Evolutionary conservation across 148 eudicot species (phyloP).

Genomic region (Camellia japonica): DNA sequence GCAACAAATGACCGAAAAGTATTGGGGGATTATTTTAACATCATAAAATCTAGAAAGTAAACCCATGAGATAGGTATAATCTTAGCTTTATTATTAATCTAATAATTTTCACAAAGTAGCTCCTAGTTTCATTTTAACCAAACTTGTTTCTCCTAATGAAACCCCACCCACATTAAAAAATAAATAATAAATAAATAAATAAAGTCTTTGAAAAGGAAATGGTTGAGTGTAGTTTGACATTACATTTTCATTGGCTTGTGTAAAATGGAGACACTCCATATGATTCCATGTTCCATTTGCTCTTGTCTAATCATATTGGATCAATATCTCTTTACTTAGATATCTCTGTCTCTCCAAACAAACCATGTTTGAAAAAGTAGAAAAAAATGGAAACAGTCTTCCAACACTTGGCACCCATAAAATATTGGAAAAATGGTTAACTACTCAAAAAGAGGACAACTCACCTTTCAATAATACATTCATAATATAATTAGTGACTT

Average conservation of each 20-base stretch:
- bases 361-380: not conserved
- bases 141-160: not conserved
- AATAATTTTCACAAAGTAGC: not conserved
- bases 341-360: conserved; percentile 2
- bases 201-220: not conserved
- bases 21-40: not conserved
- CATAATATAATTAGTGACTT: no score
- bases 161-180: not conserved
- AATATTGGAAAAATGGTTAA: no score
- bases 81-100: conserved; percentile 8
- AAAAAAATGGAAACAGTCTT: not conserved
- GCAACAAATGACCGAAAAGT: conserved; percentile 11
- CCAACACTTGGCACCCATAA: no score
- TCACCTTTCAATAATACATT: no score
- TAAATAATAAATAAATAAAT: not conserved
- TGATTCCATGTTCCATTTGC: conserved; percentile 14
- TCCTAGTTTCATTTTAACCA: not conserved
- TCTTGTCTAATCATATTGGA: conserved; percentile 4
- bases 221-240: not conserved
- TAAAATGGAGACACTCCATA: not conserved
- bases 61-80: conserved; percentile 15
- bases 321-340: conserved; percentile 8
- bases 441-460: no score
- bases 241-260: conserved; percentile 4
- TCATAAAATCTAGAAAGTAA: conserved; percentile 12